Conservation (phyloP, 176 grass and related monocot genomes). For the Hsuehochloa calcarea region DNA sequence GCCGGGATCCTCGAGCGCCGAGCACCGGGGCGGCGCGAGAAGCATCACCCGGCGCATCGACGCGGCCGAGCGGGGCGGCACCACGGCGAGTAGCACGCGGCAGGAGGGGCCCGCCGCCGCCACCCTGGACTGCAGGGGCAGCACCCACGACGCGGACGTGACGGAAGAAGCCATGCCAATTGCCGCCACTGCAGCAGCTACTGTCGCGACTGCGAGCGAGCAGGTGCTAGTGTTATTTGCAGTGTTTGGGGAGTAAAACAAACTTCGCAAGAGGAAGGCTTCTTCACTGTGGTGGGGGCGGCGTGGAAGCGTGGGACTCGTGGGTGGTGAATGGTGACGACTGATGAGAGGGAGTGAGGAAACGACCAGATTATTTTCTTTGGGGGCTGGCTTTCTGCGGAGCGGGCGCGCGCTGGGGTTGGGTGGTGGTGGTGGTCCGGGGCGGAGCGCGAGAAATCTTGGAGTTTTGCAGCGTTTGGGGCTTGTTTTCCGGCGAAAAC, state of each 20-base stretch:
- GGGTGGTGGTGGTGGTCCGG: slow-evolving; percentile 30
- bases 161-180: slow-evolving; percentile 40
- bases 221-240: neutral
- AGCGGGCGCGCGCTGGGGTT: neutral
- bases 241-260: neutral
- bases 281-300: neutral
- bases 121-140: slow-evolving; percentile 26
- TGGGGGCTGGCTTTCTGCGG: slow-evolving; percentile 19
- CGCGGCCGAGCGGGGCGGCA: slow-evolving; percentile 7
- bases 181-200: neutral
- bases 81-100: slow-evolving; percentile 31
- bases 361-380: neutral
- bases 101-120: neutral
- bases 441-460: neutral
- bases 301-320: neutral
- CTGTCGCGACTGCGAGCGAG: neutral
- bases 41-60: neutral
- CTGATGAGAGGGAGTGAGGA: neutral
- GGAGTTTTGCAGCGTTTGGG: neutral
- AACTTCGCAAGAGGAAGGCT: neutral
- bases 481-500: neutral
- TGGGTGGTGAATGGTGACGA: neutral
- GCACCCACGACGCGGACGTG: slow-evolving; percentile 35
- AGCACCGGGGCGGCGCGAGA: slow-evolving; percentile 26
- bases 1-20: neutral